Evolutionary conservation across 2,329 filamentous ascomycete species (phyloP).

Genomic region (Exophiala sideris): DNA sequence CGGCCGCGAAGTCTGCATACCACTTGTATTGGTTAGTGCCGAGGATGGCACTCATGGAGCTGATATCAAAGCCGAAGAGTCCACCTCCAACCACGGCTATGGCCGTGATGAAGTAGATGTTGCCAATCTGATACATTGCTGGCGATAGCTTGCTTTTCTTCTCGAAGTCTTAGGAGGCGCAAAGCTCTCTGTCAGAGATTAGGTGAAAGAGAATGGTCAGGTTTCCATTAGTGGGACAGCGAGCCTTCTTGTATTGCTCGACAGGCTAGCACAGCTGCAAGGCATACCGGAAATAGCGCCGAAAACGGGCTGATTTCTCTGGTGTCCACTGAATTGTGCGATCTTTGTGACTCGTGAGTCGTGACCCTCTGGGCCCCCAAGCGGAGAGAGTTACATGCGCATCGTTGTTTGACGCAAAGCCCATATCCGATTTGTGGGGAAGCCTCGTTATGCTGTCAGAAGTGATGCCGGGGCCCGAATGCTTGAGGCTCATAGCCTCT

Average conservation of each 20-base stretch:
- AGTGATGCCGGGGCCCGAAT: neutral
- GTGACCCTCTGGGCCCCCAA: neutral
- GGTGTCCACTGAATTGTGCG: neutral
- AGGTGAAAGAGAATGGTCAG: neutral
- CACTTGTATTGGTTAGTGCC: slow-evolving; percentile 59
- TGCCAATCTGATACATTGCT: slow-evolving; percentile 42
- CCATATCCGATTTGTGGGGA: neutral
- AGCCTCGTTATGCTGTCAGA: neutral
- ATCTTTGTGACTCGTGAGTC: neutral
- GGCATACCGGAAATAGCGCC: neutral
- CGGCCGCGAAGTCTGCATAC: slow-evolving; percentile 60
- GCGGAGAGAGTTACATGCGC: slow-evolving; percentile 11
- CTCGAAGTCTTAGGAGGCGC: neutral
- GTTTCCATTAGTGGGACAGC: no score
- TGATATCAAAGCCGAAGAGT: slow-evolving; percentile 59
- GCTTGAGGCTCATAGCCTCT: neutral
- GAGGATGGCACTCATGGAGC: slow-evolving; percentile 50
- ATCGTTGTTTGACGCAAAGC: neutral
- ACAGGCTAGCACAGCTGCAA: no score
- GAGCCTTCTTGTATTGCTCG: no score
- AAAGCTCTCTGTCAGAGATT: neutral
- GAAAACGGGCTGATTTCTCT: neutral
- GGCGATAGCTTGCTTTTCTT: neutral
- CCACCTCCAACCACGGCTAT: slow-evolving; percentile 57
- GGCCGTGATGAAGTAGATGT: slow-evolving; percentile 58